These are phyloP conservation scores for Pyrus hybrid DNA, from an alignment of 331 rosid species.

Conservation along the genomic window DNA sequence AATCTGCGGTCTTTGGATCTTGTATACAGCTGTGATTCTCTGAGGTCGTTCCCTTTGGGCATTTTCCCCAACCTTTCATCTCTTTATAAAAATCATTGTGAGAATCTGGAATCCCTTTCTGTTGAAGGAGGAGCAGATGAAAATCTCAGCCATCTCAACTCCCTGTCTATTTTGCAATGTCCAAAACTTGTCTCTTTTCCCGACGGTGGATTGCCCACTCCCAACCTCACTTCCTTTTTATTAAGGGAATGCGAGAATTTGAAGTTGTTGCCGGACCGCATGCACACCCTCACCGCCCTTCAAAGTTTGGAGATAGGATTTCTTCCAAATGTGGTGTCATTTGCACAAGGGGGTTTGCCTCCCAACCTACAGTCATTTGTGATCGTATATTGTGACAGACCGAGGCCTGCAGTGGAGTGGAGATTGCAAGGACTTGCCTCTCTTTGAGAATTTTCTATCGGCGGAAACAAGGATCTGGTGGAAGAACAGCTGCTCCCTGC, in stretches of 20 bases:
- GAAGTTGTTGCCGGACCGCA: not conserved
- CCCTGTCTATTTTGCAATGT: rapidly evolving
- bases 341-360: not conserved
- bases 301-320: not conserved
- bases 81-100: no score
- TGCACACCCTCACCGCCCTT: not conserved
- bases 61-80: no score
- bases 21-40: no score
- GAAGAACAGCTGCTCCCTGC: constrained; percentile 8
- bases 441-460: not conserved
- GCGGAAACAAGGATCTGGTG: not conserved
- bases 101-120: not conserved
- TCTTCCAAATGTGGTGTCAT: not conserved
- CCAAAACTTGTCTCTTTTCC: not conserved
- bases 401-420: not conserved
- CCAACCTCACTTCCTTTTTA: not conserved
- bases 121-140: not conserved
- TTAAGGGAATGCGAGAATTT: not conserved
- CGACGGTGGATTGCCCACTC: not conserved
- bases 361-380: not conserved
- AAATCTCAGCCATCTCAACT: not conserved
- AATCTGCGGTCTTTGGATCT: no score
- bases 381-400: not conserved
- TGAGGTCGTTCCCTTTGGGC: no score
- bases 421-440: not conserved